phyloP scores from a whole-genome alignment of 2,329 filamentous ascomycete genomes.

The Botrytis fragariae region DNA sequence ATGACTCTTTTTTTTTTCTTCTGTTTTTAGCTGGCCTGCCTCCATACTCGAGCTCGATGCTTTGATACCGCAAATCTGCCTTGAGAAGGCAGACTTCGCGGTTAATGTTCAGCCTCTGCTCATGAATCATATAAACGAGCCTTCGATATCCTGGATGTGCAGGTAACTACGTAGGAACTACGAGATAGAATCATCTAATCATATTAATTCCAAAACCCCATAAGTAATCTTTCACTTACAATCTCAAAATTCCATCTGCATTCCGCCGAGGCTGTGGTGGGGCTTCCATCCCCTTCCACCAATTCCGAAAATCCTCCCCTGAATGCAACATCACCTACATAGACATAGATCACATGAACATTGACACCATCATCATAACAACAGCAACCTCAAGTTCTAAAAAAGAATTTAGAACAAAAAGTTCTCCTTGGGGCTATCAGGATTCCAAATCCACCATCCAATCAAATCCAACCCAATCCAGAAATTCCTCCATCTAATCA shows the following conservation, averaged over 20 bases:
- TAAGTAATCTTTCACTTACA: not conserved
- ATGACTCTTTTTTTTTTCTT: not conserved
- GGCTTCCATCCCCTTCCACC: not conserved
- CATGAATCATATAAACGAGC: not conserved
- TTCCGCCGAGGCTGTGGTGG: conserved; percentile 12
- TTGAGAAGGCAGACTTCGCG: conserved; percentile 1
- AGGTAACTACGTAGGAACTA: not conserved
- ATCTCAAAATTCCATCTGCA: conserved; percentile 4
- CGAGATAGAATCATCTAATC: not conserved
- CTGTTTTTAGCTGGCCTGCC: not conserved
- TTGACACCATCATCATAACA: not conserved
- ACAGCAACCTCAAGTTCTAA: conserved; percentile 12
- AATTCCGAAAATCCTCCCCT: not conserved
- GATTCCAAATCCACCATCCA: not conserved
- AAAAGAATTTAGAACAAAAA: conserved; percentile 4
- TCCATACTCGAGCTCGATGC: not conserved
- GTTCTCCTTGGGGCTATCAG: not conserved
- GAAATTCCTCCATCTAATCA: not conserved
- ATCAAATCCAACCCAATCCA: not conserved
- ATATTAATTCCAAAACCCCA: not conserved
- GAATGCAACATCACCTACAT: not conserved
- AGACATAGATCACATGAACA: not conserved
- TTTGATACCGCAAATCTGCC: conserved; percentile 3
- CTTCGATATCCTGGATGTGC: not conserved
- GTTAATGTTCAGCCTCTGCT: not conserved